Evolutionary conservation across 805 yeast species (phyloP), one percentile per base, ranked within the genome.

Genomic region (Ogataea minuta): DNA sequence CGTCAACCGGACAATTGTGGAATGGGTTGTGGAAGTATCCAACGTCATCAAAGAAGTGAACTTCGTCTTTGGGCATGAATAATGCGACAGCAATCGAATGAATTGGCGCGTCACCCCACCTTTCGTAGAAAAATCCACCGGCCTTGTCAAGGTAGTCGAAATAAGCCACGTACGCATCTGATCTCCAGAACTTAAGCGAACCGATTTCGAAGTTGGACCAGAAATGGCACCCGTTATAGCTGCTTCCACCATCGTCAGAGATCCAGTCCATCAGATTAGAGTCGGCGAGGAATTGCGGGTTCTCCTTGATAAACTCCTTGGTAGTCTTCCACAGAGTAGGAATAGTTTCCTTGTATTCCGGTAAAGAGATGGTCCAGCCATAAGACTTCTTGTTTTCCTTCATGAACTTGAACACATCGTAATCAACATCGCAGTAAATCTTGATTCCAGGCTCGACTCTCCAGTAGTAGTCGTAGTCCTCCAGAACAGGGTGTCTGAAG

Each of bases 31-130:
- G 96, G 67, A 59, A 84, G 64, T 88, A 87, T 36, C 95, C 95
- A 46, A 87, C 76, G 55, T 87, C 95, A 44, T 77, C 83, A 59
- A 89, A 89, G 71, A 83, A 79, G 57, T 88, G 95, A 34, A 88
- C 66, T 56, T 81, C 69, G 45, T 76, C 79, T 59, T 74, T 77
- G 39, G 84, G 78, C 61, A 86, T 59, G 67, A 88, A 84, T 49
- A 88, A 67, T 4, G 93, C 68, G 14, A 86, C 95, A 23, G 93
- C 96, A 54, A 87, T 80, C 5, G 95, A 84, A 63, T 87, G 96
- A 34, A 87, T 82, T 24, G 96, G 96, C 19, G 95, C 95, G 63
- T 87, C 96, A 53, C 95, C 95, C 96, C 95, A 86, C 64, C 95
- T 75, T 69, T 84, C 89, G 62, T 87, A 88, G 68, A 84, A 88